Base-by-base conservation (phyloP, 106 monocot genomes). In the Apostasia shenzhenica region DNA sequence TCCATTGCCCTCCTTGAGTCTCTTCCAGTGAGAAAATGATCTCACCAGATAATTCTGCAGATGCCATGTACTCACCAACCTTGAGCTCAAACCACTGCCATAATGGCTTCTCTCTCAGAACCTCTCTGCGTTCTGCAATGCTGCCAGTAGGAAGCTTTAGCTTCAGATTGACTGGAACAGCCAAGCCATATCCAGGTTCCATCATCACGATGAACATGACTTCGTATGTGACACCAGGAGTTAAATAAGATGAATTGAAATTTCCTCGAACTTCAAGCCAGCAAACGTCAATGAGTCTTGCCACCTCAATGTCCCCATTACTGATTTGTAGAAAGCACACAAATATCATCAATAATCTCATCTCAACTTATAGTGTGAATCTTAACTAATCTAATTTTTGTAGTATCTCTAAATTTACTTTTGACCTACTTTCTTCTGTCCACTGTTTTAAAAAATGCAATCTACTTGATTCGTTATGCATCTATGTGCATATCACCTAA, bases 191-290 rank as follows among this genome's bases (percentile, higher is more conserved):
- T 2, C 78, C 57, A 1, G 40, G 40, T 44, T 81, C 70, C 51
- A 91, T 59, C 77, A 64, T 78, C 73, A 86, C 81, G 5, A 81
- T 8, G 13, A 86, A 86, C 12, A 67, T 62, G 5, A 81, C 79
- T 41, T 84, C 81, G n/a, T 91, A 91, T 6, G 9, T 66, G 43
- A 67, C 43, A 38, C 62, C 72, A 6, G 91, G 91, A 14, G 83
- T 86, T 4, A 91, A 79, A 50, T 61, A 40, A 8, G 77, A 79
- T 3, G 59, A 45, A 3, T 81, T 61, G 0, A 86, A 51, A 42
- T 53, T 81, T 6, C 83, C 86, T 54, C 79, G 81, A 8, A 91
- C 59, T 72, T 91, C 86, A 9, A 91, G 74, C 91, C 91, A 91
- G 40, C 86, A 86, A 4, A 86, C 86, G 7, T 81, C 46, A 13